Evolutionary conservation across 1,284 basidiomycete species (phyloP).

Genomic region (Austroboletus niveus): DNA sequence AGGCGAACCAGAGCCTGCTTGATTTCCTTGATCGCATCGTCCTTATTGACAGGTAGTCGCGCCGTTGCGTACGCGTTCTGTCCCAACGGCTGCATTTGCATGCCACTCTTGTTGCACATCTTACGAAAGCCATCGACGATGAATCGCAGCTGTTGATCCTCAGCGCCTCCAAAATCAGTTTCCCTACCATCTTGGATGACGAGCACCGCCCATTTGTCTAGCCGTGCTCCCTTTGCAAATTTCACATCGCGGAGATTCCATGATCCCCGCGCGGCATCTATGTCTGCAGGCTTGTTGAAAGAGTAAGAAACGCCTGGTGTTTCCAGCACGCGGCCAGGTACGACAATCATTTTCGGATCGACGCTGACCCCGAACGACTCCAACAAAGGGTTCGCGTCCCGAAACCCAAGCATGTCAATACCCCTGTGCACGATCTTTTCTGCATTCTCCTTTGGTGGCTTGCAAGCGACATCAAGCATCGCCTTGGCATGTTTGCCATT

Average conservation of each 20-base stretch:
- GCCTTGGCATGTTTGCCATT: conserved; percentile 58
- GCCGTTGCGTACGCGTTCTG: conserved; percentile 6
- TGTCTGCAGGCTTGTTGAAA: conserved; percentile 36
- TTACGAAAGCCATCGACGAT: conserved; percentile 47
- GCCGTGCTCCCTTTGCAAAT: conserved; percentile 52
- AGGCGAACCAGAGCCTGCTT: conserved; percentile 17
- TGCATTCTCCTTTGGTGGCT: conserved; percentile 66
- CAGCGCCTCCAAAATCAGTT: conserved; percentile 37
- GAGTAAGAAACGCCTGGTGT: conserved; percentile 60
- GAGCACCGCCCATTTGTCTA: conserved; percentile 63
- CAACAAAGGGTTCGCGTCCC: conserved; percentile 40
- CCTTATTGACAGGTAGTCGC: conserved; percentile 7
- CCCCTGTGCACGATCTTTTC: conserved; percentile 55
- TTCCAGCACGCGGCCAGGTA: conserved; percentile 67
- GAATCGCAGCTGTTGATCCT: conserved; percentile 48
- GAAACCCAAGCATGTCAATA: conserved; percentile 60
- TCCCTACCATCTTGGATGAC: conserved; percentile 55
- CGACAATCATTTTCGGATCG: conserved; percentile 64
- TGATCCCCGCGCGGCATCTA: conserved; percentile 51
- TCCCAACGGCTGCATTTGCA: conserved; percentile 33
- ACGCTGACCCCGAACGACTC: conserved; percentile 61
- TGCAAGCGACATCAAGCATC: conserved; percentile 69
- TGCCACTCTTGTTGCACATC: conserved; percentile 62
- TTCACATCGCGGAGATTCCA: conserved; percentile 69
- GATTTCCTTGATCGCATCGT: conserved; percentile 20